Percentiles rank a stretch among this genome's conserved stretches.
Evolutionary conservation across 2,329 filamentous ascomycete genomes (phyloP).

Genomic region (Elsinoe fawcettii): DNA sequence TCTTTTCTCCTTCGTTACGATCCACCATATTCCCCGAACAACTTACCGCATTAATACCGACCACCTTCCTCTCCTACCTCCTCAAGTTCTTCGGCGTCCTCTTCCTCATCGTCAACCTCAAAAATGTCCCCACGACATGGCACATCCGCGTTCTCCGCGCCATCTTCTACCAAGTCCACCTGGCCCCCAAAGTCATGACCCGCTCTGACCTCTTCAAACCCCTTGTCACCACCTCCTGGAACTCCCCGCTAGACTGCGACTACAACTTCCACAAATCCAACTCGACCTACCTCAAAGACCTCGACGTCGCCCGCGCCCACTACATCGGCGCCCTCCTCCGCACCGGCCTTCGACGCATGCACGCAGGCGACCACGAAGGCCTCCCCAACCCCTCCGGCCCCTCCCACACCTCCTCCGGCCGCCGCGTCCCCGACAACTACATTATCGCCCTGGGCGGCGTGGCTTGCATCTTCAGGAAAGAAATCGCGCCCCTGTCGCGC

Average conservation of each 20-base stretch:
- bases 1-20: slow-evolving; percentile 9
- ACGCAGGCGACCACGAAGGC: slow-evolving; percentile 29
- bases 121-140: slow-evolving; percentile 14
- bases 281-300: slow-evolving; percentile 78
- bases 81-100: slow-evolving; percentile 3
- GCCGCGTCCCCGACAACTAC: slow-evolving; percentile 20
- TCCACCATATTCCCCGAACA: slow-evolving; percentile 2
- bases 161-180: slow-evolving; percentile 41
- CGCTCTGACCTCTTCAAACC: slow-evolving; percentile 66
- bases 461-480: slow-evolving; percentile 40
- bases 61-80: neutral
- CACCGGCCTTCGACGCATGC: slow-evolving; percentile 35
- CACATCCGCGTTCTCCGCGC: slow-evolving; percentile 37
- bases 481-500: slow-evolving; percentile 38
- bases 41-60: neutral
- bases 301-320: slow-evolving; percentile 76
- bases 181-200: slow-evolving; percentile 35
- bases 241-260: slow-evolving; percentile 70
- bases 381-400: slow-evolving; percentile 24
- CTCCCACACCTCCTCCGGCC: neutral
- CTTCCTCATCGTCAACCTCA: slow-evolving; percentile 13
- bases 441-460: slow-evolving; percentile 41
- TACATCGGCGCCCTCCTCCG: slow-evolving; percentile 54
- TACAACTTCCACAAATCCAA: slow-evolving; percentile 81
- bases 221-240: slow-evolving; percentile 57